phyloP scores from a whole-genome alignment of 768 basidiomycete species.

The Suillus paluster region DNA sequence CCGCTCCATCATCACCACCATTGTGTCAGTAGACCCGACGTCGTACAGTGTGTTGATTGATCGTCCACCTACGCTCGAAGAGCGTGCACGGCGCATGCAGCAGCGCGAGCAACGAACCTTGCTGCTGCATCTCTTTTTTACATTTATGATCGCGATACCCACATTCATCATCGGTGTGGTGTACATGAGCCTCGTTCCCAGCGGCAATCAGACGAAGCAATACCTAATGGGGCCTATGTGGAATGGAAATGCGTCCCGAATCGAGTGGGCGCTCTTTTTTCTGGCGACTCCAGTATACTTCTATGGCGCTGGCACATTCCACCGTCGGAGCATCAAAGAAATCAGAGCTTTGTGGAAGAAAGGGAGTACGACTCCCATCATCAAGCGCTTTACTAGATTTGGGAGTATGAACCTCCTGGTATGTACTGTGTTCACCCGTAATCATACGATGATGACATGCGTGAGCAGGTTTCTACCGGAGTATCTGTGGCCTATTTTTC shows the following conservation, averaged over 20 bases:
- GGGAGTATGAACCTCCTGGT: constrained; percentile 90
- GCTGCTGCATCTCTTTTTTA: constrained; percentile 57
- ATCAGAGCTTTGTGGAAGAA: constrained; percentile 58
- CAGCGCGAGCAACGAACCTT: constrained; percentile 58
- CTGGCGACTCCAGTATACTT: constrained; percentile 74
- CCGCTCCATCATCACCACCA: constrained; percentile 57
- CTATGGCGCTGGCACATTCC: constrained; percentile 63
- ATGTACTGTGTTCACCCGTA: constrained; percentile 10
- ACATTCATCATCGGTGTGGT: constrained; percentile 81
- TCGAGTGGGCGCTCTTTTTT: constrained; percentile 67
- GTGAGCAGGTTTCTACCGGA: constrained; percentile 54
- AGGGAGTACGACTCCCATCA: constrained; percentile 55
- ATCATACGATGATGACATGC: neutral
- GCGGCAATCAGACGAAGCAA: constrained; percentile 45
- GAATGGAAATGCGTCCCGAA: constrained; percentile 61
- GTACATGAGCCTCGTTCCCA: constrained; percentile 69
- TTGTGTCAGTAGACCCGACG: constrained; percentile 47
- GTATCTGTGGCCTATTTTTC: constrained; percentile 81
- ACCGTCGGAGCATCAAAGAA: constrained; percentile 58
- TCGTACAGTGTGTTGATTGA: constrained; percentile 50
- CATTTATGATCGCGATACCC: constrained; percentile 69
- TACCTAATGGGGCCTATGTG: constrained; percentile 66
- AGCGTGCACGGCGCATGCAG: constrained; percentile 61
- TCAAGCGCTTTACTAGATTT: constrained; percentile 66
- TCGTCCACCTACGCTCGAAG: constrained; percentile 61